Evolutionary conservation across 2,329 filamentous ascomycete genomes (phyloP).

Genomic region (Zymoseptoria pseudotritici): DNA sequence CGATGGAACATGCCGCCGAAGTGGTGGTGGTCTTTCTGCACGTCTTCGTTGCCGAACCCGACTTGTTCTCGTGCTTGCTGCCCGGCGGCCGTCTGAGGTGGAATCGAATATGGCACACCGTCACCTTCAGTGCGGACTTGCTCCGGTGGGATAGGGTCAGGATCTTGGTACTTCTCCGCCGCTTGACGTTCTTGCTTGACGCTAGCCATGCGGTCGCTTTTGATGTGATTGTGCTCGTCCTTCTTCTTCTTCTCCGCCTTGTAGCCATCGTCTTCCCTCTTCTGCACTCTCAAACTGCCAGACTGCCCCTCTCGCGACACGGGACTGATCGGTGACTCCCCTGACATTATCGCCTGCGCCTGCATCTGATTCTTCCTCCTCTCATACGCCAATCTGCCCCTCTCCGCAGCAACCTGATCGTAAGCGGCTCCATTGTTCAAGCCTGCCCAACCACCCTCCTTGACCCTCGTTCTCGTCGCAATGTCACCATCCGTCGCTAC

Average conservation of each 20-base stretch:
- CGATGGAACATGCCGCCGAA: constrained; percentile 34
- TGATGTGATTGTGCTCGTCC: constrained; percentile 28
- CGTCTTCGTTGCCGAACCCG: constrained; percentile 30
- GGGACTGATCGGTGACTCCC: constrained; percentile 16
- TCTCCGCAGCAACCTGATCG: constrained; percentile 15
- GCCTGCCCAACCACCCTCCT: constrained; percentile 10
- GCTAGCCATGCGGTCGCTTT: constrained; percentile 31
- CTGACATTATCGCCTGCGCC: constrained; percentile 2
- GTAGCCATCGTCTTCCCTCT: constrained; percentile 28
- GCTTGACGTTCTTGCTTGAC: constrained; percentile 20
- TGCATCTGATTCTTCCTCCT: constrained; percentile 19
- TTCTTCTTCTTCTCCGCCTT: constrained; percentile 23
- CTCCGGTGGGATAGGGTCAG: constrained; percentile 28
- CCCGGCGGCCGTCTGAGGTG: constrained; percentile 31
- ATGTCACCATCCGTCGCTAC: neutral
- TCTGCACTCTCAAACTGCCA: constrained; percentile 17
- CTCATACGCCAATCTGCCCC: constrained; percentile 27
- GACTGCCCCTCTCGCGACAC: constrained; percentile 10
- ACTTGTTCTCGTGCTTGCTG: constrained; percentile 34
- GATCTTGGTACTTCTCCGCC: constrained; percentile 31
- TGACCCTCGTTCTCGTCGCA: neutral
- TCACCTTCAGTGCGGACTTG: constrained; percentile 13
- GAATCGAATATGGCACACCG: constrained; percentile 27
- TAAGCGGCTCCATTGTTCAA: constrained; percentile 2
- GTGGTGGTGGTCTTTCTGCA: constrained; percentile 21